Conservation (phyloP, 2,329 filamentous ascomycete genomes). For the Colletotrichum caudatum region DNA sequence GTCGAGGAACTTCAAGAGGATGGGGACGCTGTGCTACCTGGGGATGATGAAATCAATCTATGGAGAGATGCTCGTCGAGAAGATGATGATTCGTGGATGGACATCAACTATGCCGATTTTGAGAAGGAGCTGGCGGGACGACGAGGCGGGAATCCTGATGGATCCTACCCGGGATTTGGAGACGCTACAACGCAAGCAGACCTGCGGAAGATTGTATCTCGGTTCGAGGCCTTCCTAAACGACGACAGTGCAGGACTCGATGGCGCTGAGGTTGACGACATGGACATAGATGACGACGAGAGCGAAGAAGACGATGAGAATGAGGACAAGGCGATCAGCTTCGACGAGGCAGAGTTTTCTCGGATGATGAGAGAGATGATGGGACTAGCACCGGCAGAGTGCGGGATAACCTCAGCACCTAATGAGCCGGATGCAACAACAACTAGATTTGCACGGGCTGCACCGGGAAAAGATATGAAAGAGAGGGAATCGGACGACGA, state of each 20-base stretch:
- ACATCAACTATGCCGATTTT: constrained; percentile 91
- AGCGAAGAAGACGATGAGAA: constrained; percentile 69
- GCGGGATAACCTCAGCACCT: constrained; percentile 14
- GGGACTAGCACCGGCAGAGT: constrained; percentile 65
- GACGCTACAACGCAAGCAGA: constrained; percentile 78
- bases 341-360: constrained; percentile 87
- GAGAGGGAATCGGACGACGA: constrained; percentile 60
- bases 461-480: constrained; percentile 50
- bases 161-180: constrained; percentile 65
- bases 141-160: background rate
- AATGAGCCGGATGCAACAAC: constrained; percentile 23
- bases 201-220: constrained; percentile 88
- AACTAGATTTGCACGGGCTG: background rate
- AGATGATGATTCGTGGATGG: constrained; percentile 90
- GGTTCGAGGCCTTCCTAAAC: constrained; percentile 93
- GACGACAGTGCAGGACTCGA: constrained; percentile 85
- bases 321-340: constrained; percentile 81
- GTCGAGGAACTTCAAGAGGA: constrained; percentile 81
- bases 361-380: constrained; percentile 94
- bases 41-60: constrained; percentile 74
- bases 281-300: constrained; percentile 71
- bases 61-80: constrained; percentile 75
- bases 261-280: constrained; percentile 79
- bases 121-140: constrained; percentile 78
- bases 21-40: constrained; percentile 74